Evolutionary conservation across 345 rosid genomes (phyloP).

Genomic region (Brassica juncea): DNA sequence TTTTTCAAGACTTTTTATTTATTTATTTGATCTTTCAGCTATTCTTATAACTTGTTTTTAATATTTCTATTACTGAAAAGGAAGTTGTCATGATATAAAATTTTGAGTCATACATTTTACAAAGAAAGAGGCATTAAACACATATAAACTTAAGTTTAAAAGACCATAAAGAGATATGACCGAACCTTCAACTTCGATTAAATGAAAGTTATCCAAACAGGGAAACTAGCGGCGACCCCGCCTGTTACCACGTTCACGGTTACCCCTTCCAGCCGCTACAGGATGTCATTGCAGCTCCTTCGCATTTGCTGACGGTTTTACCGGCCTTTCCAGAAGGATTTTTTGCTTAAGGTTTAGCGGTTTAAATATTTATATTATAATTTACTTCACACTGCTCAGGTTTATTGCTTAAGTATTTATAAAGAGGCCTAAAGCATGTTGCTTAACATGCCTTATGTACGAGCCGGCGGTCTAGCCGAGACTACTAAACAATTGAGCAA

Average conservation of each 20-base stretch:
- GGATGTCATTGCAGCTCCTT: neutral
- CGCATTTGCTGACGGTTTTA: neutral
- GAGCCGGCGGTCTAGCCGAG: neutral
- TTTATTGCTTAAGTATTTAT: neutral
- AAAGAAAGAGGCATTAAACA: neutral
- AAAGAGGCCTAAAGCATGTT: conserved; percentile 9
- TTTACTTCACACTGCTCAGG: conserved; percentile 5
- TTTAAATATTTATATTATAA: neutral
- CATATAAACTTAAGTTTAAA: neutral
- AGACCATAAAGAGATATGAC: neutral
- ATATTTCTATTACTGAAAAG: neutral
- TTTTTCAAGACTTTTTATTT: neutral
- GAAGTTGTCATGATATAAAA: neutral
- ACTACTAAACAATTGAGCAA: neutral
- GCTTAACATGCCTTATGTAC: neutral
- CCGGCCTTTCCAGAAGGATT: neutral
- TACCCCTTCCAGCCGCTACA: neutral
- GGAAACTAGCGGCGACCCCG: neutral
- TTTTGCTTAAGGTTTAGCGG: neutral
- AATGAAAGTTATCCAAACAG: neutral
- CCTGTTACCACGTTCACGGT: neutral
- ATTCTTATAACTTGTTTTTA: neutral
- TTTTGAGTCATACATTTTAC: neutral
- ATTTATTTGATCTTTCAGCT: conserved; percentile 11
- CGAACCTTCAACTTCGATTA: neutral